Evolutionary conservation across 1,284 basidiomycete genomes (phyloP).

Genomic region (Xanthoconium separans): DNA sequence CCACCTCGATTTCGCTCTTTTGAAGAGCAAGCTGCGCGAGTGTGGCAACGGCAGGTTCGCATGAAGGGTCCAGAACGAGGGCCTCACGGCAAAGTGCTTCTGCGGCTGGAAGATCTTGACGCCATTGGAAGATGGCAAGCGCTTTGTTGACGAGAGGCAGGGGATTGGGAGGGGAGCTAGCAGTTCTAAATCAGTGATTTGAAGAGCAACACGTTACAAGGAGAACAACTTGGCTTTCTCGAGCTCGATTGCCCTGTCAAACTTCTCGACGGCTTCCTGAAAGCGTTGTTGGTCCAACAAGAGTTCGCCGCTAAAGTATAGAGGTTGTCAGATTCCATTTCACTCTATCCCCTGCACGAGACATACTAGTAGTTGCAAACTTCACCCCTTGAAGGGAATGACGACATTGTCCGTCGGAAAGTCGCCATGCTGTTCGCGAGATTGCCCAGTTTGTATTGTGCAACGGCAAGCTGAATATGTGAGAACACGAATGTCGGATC

Average conservation of each 20-base stretch:
- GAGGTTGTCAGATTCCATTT: slow-evolving; percentile 5
- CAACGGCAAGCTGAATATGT: slow-evolving; percentile 96
- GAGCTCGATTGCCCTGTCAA: slow-evolving; percentile 90
- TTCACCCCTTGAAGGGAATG: slow-evolving; percentile 83
- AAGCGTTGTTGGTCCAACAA: slow-evolving; percentile 91
- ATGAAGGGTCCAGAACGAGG: slow-evolving; percentile 85
- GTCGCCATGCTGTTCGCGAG: slow-evolving; percentile 83
- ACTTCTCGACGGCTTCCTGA: slow-evolving; percentile 92
- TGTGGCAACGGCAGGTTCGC: slow-evolving; percentile 95
- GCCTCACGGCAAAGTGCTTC: slow-evolving; percentile 89
- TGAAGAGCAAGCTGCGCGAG: slow-evolving; percentile 93
- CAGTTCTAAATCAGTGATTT: slow-evolving; percentile 1
- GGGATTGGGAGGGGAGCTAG: slow-evolving; percentile 73
- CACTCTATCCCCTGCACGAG: background rate
- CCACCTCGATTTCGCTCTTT: slow-evolving; percentile 86
- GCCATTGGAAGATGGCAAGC: slow-evolving; percentile 94
- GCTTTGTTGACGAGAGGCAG: slow-evolving; percentile 97
- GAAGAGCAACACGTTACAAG: background rate
- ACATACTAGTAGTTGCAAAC: slow-evolving; percentile 91
- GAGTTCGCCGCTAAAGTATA: slow-evolving; percentile 79
- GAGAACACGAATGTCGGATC: slow-evolving; percentile 89
- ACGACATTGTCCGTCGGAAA: slow-evolving; percentile 80
- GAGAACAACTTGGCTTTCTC: slow-evolving; percentile 70
- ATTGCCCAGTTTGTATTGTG: slow-evolving; percentile 90
- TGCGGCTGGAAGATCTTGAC: slow-evolving; percentile 83